These are phyloP conservation scores for Erysimum cheiranthoides DNA, from an alignment of 345 rosid species.

Conservation along the genomic window DNA sequence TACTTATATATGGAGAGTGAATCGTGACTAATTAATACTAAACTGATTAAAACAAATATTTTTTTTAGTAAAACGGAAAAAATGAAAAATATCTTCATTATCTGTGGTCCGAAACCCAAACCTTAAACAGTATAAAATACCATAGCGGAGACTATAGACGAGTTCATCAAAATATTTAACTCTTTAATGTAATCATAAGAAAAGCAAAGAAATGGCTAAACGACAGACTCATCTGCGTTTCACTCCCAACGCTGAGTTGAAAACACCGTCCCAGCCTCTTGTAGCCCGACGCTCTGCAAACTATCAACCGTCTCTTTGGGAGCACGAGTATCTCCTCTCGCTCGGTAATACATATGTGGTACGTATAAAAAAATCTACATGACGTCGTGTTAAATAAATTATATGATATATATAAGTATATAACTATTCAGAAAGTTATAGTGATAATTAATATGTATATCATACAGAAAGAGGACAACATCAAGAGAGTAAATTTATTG, in stretches of 20 bases:
- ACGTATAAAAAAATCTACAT: not conserved
- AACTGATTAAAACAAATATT: not conserved
- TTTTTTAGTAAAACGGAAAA: not conserved
- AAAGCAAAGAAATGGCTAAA: slow-evolving; percentile 13
- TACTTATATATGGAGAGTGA: not conserved
- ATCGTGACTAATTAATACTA: not conserved
- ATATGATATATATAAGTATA: not conserved
- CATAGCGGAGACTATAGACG: not conserved
- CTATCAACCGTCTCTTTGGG: slow-evolving; percentile 48
- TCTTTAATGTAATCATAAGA: not conserved
- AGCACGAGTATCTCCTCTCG: slow-evolving; percentile 46
- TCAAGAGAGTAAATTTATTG: slow-evolving; percentile 18
- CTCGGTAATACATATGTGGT: slow-evolving; percentile 37
- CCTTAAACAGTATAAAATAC: slow-evolving; percentile 24
- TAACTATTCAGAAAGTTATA: not conserved
- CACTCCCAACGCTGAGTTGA: not conserved
- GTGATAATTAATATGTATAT: slow-evolving; percentile 7
- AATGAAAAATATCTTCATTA: not conserved
- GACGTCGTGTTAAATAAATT: not conserved
- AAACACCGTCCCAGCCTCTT: slow-evolving; percentile 22
- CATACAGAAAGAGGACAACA: slow-evolving; percentile 31
- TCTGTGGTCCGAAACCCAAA: slow-evolving; percentile 26
- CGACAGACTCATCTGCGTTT: slow-evolving; percentile 1
- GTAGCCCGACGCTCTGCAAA: slow-evolving; percentile 45
- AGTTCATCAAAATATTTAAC: slow-evolving; percentile 4